phyloP scores from a whole-genome alignment of 192 early-diverging fungal genomes.

The Umbelopsis ramanniana region DNA sequence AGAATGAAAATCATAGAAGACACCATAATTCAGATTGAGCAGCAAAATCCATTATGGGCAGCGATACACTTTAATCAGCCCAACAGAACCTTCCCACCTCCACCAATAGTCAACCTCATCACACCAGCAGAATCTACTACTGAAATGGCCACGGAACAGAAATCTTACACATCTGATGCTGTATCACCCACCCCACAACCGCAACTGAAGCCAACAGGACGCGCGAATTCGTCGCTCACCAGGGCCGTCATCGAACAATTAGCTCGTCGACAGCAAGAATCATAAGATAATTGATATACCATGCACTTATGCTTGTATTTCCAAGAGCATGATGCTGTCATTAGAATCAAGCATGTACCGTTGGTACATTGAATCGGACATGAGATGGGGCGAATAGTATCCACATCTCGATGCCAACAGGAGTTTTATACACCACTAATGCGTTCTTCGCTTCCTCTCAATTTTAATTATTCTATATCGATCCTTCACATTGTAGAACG shows the following conservation, averaged over 20 bases:
- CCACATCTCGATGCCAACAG: too few species aligned
- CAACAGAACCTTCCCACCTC: constrained; percentile 50
- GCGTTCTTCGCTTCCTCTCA: too few species aligned
- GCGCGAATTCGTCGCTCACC: constrained; percentile 57
- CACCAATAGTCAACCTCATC: constrained; percentile 29
- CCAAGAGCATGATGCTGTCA: too few species aligned
- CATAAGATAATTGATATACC: neutral
- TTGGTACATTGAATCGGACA: too few species aligned
- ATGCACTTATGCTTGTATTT: neutral
- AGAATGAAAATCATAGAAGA: constrained; percentile 78
- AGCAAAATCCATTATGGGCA: constrained; percentile 78
- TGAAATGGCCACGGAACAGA: neutral
- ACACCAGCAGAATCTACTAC: neutral
- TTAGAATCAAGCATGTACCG: too few species aligned
- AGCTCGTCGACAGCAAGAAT: constrained; percentile 27
- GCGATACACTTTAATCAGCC: constrained; percentile 80
- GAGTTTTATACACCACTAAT: too few species aligned
- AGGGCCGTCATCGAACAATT: constrained; percentile 60
- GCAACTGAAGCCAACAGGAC: constrained; percentile 46
- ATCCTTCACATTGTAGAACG: neutral
- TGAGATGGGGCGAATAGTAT: too few species aligned
- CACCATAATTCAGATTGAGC: constrained; percentile 75
- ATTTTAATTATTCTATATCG: too few species aligned
- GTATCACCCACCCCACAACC: constrained; percentile 25
- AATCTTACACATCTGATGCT: constrained; percentile 20